phyloP scores from a whole-genome alignment of 495 filamentous ascomycete genomes.

The Lentithecium fluviatile region DNA sequence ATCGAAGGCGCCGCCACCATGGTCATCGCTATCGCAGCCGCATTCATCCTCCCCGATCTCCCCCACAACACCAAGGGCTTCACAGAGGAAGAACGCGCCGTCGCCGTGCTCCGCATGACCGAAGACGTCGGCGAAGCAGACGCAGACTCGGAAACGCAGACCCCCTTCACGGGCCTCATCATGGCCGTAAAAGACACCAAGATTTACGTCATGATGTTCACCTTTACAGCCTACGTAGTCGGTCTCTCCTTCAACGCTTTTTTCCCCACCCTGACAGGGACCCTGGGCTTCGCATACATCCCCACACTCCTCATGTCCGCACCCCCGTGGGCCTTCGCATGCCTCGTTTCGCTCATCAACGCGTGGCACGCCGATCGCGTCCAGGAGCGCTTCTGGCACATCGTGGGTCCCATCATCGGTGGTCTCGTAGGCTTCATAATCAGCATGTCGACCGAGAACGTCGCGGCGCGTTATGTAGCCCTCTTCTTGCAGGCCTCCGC shows the following conservation, averaged over 20 bases:
- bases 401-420: constrained; percentile 13
- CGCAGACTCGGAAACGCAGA: constrained; percentile 10
- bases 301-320: constrained; percentile 22
- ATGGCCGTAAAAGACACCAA: constrained; percentile 24
- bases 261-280: constrained; percentile 23
- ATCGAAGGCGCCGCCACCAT: constrained; percentile 24
- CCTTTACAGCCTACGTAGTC: constrained; percentile 25
- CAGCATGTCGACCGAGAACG: constrained; percentile 16
- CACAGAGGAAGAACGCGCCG: constrained; percentile 13
- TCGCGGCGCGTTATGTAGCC: constrained; percentile 21
- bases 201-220: constrained; percentile 29
- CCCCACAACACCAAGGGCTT: constrained; percentile 22
- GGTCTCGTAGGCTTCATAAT: constrained; percentile 24
- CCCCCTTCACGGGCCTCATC: constrained; percentile 12
- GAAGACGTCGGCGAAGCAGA: constrained; percentile 27
- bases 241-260: constrained; percentile 28
- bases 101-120: constrained; percentile 25
- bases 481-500: constrained; percentile 23
- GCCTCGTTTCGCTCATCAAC: constrained; percentile 13
- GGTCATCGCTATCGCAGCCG: constrained; percentile 11
- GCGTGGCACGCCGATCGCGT: constrained; percentile 23
- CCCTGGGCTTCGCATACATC: constrained; percentile 22
- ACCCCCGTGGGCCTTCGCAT: constrained; percentile 21
- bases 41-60: constrained; percentile 22
- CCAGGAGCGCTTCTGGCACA: constrained; percentile 26